Base-by-base conservation (phyloP, 2,329 filamentous ascomycete species). In the Penicillium concentricum region DNA sequence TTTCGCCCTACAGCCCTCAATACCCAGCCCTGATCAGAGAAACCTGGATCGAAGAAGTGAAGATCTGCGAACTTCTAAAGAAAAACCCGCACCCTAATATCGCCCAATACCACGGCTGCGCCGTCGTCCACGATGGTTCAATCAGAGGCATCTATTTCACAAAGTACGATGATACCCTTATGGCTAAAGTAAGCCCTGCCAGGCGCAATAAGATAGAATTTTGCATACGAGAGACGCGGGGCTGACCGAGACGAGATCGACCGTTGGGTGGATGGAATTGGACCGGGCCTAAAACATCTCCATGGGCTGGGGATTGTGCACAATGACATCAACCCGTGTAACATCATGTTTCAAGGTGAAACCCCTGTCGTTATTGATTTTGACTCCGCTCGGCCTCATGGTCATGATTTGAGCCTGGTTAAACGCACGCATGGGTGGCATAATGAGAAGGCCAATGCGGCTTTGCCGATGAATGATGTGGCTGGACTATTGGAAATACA, bases 241-340 rank as follows among this genome's bases (percentile, higher is more conserved):
- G 38, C 26, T 7, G 34, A 57, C 32, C 32, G 13, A 39, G 7
- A 30, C 3, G 18, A 44, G 39, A n/a, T 44, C 12, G n/a, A 45
- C 2, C 15, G 22, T 8, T 57, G 51, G 47, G 15, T 47, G 15
- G 20, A 68, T 60, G 43, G 74, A 49, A 58, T 63, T 38, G 15
- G 44, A 38, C 22, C 10, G 37, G 92, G 92, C n/a, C 81, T 96
- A 30, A 85, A 86, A 61, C 91, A 96, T 72, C 79, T 96, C 9
- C 92, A 96, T 74, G 85, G 84, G 37, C 81, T 96, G 44, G 87
- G 91, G 49, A 94, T 96, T 67, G 92, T 96, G 3, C 92, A 96
- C 73, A 89, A 92, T 51, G 92, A 96, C 67, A 85, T 96, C 67
- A 96, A 96, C 72, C 92, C 92, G 0, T 91, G 95, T 66, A 96